Evolutionary conservation across 1,284 basidiomycete species (phyloP), one percentile per base, ranked within the genome.

Genomic region (Vanrija pseudolonga): DNA sequence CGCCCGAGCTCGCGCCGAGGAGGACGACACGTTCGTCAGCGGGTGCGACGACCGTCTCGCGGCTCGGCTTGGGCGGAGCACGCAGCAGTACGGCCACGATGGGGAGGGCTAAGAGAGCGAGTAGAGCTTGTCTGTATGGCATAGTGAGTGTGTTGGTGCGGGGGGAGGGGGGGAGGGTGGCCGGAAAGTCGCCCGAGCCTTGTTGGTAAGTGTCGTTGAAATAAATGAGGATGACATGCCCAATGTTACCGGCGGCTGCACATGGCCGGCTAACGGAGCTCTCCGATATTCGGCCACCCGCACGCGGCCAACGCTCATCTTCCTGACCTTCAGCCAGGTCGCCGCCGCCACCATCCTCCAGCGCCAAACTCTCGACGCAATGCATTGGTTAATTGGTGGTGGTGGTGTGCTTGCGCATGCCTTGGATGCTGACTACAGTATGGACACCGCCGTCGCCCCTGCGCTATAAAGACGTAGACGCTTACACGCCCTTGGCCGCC

Each of bases 1-100:
- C 85, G 0, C 92, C 90, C 42, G 85, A 86, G 7, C 87, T 87
- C 2, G 87, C 89, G 17, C 91, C 90, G 24, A 94, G 77, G 54
- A 94, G 80, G 12, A 92, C 72, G 6, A 93, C 86, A 2, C 88
- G 83, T 67, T 93, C 90, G 8, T 78, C 56, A 7, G 51, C 51
- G 4, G 74, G 76, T 12, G 68, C 63, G 50, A 83, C 62, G 49
- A 71, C 48, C 26, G 58, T 60, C 39, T 70, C 72, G 17, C 77
- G 61, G 4, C 59, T 62, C 0, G 69, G 69, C 1, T 61, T 60
- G 8, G 56, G 51, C 28, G 55, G 62, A 14, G 61, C 45, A 28
- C 61, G 66, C 26, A 71, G 61, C 7, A 68, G 56, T 3, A 38
- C 50, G 5, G 67, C 45, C 22, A 66, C 50, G 19, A 66, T 8